Base-by-base conservation (phyloP, 176 grass and related monocot species). In the Rhipidocladum racemiflorum region DNA sequence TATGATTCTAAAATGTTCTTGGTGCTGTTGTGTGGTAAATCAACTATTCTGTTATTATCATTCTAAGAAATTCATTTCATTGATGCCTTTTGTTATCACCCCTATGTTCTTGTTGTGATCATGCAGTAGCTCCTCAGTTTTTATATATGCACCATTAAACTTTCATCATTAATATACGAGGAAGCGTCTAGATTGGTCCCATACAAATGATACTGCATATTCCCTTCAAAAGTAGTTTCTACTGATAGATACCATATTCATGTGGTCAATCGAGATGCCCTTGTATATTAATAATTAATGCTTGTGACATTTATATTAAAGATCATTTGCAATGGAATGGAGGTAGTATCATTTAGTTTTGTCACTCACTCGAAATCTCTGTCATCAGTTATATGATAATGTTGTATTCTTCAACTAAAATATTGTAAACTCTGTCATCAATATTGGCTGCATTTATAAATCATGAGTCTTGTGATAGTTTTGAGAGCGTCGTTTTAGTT, bases 331-430 rank as follows among this genome's bases (percentile, higher is more conserved):
- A 50, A 76, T 61, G 17, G 1, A 24, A 6, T 51, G 30, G 60
- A 20, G 16, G 46, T 44, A 2, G 9, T 83, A 7, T 20, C 21
- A 65, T 83, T 55, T 71, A n/a, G 12, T 62, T 74, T 17, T 73
- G 1, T 13, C 23, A 42, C 42, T 61, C 14, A 35, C 54, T 68
- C 4, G 17, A 46, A 36, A 70, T 69, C 25, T 65, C 5, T 78
- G 17, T 15, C n/a, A 53, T 44, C 0, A 36, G 7, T 69, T 48
- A 78, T 70, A 1, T 84, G 65, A 44, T 57, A 16, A 38, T 54
- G 38, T 69, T 56, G 8, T 21, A 44, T 83, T 80, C n/a, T 74
- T 70, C 46, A 30, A 59, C 49, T 86, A 48, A 62, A 84, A 46
- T 40, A 43, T 61, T 25, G 5, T 18, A 34, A 35, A 21, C 21